A percentile compares a stretch with the other conserved stretches of the same genome.
Conservation (phyloP, 306 rosid species). For the Acacia crassicarpa region DNA sequence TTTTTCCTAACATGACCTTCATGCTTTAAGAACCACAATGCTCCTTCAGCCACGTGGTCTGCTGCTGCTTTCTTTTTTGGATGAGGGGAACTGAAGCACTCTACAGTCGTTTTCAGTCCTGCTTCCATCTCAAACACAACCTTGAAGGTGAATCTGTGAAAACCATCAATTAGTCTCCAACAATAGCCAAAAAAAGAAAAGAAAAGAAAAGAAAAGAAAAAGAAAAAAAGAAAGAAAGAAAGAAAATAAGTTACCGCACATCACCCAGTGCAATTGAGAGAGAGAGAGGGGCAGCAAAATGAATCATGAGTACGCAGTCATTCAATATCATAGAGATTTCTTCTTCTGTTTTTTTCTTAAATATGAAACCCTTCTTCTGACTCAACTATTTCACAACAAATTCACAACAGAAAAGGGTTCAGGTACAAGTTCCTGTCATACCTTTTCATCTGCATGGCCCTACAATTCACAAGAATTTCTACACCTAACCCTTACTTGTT, state of each 20-base stretch:
- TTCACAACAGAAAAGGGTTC: background rate
- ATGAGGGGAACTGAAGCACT: conserved; percentile 60
- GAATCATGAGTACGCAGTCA: background rate
- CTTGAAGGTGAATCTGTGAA: conserved; percentile 64
- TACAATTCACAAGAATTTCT: background rate
- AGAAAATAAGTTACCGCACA: background rate
- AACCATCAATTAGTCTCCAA: conserved; percentile 11
- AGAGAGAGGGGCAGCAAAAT: background rate
- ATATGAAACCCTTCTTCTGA: background rate
- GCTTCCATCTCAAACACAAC: conserved; percentile 46
- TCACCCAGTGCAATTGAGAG: conserved; percentile 15
- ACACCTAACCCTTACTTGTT: background rate
- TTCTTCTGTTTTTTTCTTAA: background rate
- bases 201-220: background rate
- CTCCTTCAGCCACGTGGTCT: conserved; percentile 70
- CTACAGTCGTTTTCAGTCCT: conserved; percentile 34
- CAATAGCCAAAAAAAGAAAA: background rate
- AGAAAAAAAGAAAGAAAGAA: background rate
- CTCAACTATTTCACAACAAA: background rate
- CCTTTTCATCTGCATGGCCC: background rate
- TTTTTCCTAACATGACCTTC: conserved; percentile 32
- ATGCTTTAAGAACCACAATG: conserved; percentile 57
- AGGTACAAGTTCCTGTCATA: background rate
- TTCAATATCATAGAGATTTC: background rate
- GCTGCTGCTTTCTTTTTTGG: conserved; percentile 59